Evolutionary conservation across 2,329 filamentous ascomycete species (phyloP).

Genomic region (Stachybotrys echinatus): DNA sequence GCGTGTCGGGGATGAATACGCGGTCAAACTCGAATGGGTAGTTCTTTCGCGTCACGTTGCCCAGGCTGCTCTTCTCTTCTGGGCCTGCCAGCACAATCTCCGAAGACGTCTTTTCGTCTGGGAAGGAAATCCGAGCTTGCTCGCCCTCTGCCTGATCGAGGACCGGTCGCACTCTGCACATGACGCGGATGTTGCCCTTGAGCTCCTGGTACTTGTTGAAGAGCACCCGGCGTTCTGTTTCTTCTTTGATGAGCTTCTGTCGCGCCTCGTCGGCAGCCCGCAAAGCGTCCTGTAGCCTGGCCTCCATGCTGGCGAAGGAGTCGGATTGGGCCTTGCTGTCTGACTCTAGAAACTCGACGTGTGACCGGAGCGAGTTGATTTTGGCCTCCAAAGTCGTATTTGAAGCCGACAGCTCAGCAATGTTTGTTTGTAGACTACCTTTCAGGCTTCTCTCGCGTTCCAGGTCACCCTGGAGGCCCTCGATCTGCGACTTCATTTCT

Average conservation of each 20-base stretch:
- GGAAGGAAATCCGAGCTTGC: constrained; percentile 71
- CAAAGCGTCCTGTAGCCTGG: constrained; percentile 72
- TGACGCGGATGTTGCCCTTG: constrained; percentile 97
- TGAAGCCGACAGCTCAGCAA: constrained; percentile 55
- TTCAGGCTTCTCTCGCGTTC: constrained; percentile 62
- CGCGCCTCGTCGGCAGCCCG: constrained; percentile 64
- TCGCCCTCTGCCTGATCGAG: constrained; percentile 55
- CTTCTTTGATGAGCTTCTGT: constrained; percentile 83
- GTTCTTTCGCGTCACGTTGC: constrained; percentile 68
- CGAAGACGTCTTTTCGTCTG: constrained; percentile 77
- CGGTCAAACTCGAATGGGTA: constrained; percentile 89
- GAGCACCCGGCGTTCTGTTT: constrained; percentile 81
- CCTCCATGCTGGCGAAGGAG: constrained; percentile 76
- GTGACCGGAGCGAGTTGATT: constrained; percentile 69
- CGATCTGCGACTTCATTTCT: constrained; percentile 36
- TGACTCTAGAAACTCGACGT: constrained; percentile 85
- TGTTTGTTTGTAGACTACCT: constrained; percentile 41
- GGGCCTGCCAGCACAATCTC: constrained; percentile 81
- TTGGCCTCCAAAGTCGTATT: constrained; percentile 68
- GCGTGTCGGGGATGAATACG: constrained; percentile 73
- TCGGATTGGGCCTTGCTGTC: constrained; percentile 85
- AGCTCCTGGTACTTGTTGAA: constrained; percentile 98
- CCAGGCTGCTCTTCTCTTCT: constrained; percentile 78
- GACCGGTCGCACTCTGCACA: constrained; percentile 86
- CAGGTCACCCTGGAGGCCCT: constrained; percentile 43